These are phyloP conservation scores for Paradendryphiella salina DNA, from an alignment of 2,329 filamentous ascomycete genomes.

Conservation along the genomic window DNA sequence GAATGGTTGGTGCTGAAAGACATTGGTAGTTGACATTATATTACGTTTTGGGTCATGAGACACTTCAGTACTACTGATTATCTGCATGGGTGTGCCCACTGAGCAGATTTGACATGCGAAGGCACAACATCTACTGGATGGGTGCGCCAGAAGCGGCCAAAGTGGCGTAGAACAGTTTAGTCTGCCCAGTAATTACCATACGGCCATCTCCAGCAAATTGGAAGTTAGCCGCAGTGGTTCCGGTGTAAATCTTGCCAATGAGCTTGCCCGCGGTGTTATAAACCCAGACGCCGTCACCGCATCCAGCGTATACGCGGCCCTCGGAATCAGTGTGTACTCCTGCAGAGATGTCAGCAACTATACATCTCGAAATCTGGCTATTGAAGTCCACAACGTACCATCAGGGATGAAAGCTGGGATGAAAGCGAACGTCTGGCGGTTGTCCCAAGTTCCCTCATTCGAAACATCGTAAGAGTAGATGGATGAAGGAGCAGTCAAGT, in stretches of 20 bases:
- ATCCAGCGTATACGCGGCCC: slow-evolving; percentile 60
- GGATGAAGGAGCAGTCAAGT: slow-evolving; percentile 26
- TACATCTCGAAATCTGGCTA: not conserved
- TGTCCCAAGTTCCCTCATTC: slow-evolving; percentile 25
- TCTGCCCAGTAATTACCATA: slow-evolving; percentile 31
- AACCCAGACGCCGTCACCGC: slow-evolving; percentile 56
- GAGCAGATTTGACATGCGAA: not conserved
- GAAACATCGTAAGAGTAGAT: slow-evolving; percentile 30
- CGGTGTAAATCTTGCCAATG: slow-evolving; percentile 46
- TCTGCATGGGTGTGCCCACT: not conserved
- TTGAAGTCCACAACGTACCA: slow-evolving; percentile 11
- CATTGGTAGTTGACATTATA: not conserved
- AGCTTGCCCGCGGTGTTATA: slow-evolving; percentile 52
- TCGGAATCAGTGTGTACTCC: slow-evolving; percentile 36
- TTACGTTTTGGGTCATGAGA: not conserved
- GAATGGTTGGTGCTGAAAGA: not conserved
- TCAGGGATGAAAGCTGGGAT: slow-evolving; percentile 24
- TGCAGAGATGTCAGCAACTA: slow-evolving; percentile 7
- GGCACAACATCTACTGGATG: not conserved
- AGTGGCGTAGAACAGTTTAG: slow-evolving; percentile 31
- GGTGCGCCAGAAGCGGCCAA: slow-evolving; percentile 22
- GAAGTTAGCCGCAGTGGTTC: slow-evolving; percentile 28
- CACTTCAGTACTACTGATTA: not conserved
- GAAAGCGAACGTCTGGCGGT: slow-evolving; percentile 31
- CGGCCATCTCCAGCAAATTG: slow-evolving; percentile 31